Percentiles rank a stretch among this genome's conserved stretches.
Conservation (phyloP, 2,329 filamentous ascomycete species). For the Fusarium pseudonygamai region DNA sequence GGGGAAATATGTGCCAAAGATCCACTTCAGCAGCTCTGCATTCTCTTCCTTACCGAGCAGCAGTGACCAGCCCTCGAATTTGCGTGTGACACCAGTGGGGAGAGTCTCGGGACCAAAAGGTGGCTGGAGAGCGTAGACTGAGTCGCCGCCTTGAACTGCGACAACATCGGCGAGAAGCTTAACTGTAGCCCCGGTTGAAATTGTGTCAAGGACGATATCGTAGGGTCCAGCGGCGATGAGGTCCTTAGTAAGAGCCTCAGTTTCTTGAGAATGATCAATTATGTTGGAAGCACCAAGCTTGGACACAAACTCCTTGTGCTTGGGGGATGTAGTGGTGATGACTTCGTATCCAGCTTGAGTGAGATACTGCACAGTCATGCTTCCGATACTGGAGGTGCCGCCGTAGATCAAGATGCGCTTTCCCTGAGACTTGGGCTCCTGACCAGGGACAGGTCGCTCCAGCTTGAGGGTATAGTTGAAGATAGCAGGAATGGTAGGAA, state of each 20-base stretch:
- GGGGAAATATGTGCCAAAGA: conserved; percentile 25
- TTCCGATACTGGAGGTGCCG: conserved; percentile 31
- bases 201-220: conserved; percentile 22
- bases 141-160: conserved; percentile 17
- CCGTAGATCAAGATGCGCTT: conserved; percentile 29
- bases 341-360: conserved; percentile 31
- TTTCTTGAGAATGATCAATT: conserved; percentile 10
- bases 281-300: conserved; percentile 15
- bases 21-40: conserved; percentile 22
- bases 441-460: conserved; percentile 8
- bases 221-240: conserved; percentile 21
- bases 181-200: conserved; percentile 23
- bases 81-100: conserved; percentile 18
- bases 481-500: conserved; percentile 26
- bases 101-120: conserved; percentile 22
- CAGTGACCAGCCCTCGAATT: conserved; percentile 34
- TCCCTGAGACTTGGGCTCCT: neutral
- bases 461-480: conserved; percentile 27
- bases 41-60: conserved; percentile 29
- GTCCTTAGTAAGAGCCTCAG: neutral
- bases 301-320: conserved; percentile 22
- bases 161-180: conserved; percentile 25
- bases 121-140: conserved; percentile 30
- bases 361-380: conserved; percentile 28
- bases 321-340: conserved; percentile 31